Conservation (phyloP, 176 grass and related monocot genomes). For the Secale cereale region DNA sequence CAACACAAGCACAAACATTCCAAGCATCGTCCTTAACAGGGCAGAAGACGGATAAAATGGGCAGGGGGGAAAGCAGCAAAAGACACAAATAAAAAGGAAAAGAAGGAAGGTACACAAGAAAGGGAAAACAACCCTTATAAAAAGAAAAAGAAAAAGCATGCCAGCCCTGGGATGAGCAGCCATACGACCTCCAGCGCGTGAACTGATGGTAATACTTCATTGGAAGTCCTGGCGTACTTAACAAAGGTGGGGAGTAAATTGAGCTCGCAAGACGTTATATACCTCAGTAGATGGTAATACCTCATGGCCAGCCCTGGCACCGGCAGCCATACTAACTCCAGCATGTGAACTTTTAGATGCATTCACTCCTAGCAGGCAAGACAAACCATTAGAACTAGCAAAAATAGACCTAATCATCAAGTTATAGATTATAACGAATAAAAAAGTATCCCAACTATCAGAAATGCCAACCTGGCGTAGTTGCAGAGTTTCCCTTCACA, state of each 20-base stretch:
- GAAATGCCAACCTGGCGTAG: constrained; percentile 35
- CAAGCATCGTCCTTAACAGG: not conserved
- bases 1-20: constrained; percentile 13
- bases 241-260: not conserved
- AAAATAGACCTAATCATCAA: constrained; percentile 10
- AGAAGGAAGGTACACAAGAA: not conserved
- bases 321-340: constrained; percentile 33
- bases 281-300: constrained; percentile 54
- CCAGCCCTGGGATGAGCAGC: not conserved
- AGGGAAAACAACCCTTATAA: not conserved
- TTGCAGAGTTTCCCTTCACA: constrained; percentile 36
- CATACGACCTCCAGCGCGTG: not conserved
- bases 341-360: constrained; percentile 39
- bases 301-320: constrained; percentile 50
- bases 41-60: not conserved
- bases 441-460: constrained; percentile 2
- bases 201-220: not conserved
- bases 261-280: constrained; percentile 6
- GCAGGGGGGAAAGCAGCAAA: not conserved
- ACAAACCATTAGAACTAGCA: constrained; percentile 22
- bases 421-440: not conserved
- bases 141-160: not conserved
- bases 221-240: not conserved
- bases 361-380: constrained; percentile 40
- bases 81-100: not conserved